Evolutionary conservation across 1,284 basidiomycete species (phyloP), one percentile per base, ranked within the genome.

Genomic region (Ustilago tritici): DNA sequence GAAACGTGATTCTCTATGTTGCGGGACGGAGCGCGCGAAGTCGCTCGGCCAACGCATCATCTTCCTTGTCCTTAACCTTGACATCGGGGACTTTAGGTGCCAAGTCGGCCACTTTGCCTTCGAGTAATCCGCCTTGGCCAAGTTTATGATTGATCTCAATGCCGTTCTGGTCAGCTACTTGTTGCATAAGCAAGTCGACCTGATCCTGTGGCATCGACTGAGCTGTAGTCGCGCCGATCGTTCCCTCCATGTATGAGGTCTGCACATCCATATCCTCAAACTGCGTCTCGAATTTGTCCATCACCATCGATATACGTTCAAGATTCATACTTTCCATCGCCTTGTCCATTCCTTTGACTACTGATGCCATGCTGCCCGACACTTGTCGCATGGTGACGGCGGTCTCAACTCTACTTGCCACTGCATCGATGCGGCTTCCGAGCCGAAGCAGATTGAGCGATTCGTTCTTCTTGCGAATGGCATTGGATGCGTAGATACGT

Each of bases 301-400:
- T 99, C 17, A 99, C 95, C 72, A 94, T 88, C 12, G 97, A 96
- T 87, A 99, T 99, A 86, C 92, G 89, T 84, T 99, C 97, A 58
- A 99, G 90, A 88, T 99, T 98, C 97, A 99, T 99, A 87, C 90
- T 93, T 85, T 98, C 93, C 97, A 99, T 98, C 5, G 97, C 97
- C 85, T 93, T 94, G 87, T 99, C 97, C 95, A 99, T 98, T 23
- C 95, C 95, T 85, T 92, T 92, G 60, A 99, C 97, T 7, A 99
- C 97, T 32, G 92, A 92, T 10, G 94, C 92, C 96, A 99, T 98
- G 86, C 92, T 95, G 12, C 94, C 94, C 28, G 96, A 96, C 9
- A 86, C 84, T 62, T 88, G 87, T 58, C 95, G 91, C 95, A 99
- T 98, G 61, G 96, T 98, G 47, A 99, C 95, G 0, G 97, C 97